Percentiles rank a stretch among this genome's conserved stretches.
These are phyloP conservation scores for Alternaria solani DNA, from an alignment of 2,329 filamentous ascomycete genomes.

Conservation along the genomic window DNA sequence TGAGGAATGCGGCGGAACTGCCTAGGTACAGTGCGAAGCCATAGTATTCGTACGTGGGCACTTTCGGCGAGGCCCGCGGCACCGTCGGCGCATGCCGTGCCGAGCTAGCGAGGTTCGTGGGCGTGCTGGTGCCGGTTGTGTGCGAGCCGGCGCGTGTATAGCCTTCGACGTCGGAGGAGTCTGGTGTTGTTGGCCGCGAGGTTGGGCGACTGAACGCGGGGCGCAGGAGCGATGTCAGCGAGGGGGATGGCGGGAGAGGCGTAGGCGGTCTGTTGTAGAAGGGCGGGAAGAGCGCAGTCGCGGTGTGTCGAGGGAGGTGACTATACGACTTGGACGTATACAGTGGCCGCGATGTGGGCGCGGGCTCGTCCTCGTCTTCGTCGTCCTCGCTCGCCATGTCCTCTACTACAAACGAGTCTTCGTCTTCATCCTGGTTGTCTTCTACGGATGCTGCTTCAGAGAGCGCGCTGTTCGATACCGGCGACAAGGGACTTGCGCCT, in stretches of 20 bases:
- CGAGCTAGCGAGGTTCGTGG: constrained; percentile 66
- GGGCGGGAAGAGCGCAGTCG: constrained; percentile 70
- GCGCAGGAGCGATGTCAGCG: constrained; percentile 87
- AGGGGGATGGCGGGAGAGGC: constrained; percentile 89
- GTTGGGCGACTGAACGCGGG: constrained; percentile 64
- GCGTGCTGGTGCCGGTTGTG: constrained; percentile 37
- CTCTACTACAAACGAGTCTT: constrained; percentile 28
- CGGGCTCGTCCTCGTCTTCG: constrained; percentile 14
- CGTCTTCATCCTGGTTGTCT: constrained; percentile 25
- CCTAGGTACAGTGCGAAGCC: constrained; percentile 97
- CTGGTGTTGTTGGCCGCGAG: constrained; percentile 91
- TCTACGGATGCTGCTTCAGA: constrained; percentile 49
- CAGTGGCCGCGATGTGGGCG: constrained; percentile 45
- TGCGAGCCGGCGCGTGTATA: constrained; percentile 18
- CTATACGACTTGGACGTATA: constrained; percentile 56
- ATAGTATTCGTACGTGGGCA: constrained; percentile 99
- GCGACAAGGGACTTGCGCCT: constrained; percentile 29
- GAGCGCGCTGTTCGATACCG: constrained; percentile 34
- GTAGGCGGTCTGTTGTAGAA: constrained; percentile 99
- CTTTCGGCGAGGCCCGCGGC: constrained; percentile 85
- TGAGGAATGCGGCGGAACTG: constrained; percentile 79
- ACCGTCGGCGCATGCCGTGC: constrained; percentile 69
- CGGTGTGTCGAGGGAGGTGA: constrained; percentile 51
- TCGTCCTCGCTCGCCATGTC: constrained; percentile 31
- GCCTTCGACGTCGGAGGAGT: constrained; percentile 84